A percentile compares a stretch with the other conserved stretches of the same genome.
phyloP scores from a whole-genome alignment of 768 basidiomycete species.

The Lentinula detonsa region DNA sequence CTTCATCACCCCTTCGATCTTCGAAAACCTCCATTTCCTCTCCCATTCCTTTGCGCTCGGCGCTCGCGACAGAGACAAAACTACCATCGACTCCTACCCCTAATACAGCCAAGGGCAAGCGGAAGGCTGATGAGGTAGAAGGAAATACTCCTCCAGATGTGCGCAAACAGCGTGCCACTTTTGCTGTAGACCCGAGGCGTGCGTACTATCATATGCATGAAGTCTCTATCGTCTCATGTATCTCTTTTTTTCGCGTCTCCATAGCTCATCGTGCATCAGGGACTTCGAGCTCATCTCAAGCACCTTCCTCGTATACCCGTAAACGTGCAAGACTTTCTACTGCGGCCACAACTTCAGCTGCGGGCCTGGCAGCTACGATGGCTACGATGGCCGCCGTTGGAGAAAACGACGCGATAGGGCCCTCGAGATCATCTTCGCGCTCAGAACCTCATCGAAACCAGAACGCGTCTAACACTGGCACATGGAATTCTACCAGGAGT shows the following conservation, averaged over 20 bases:
- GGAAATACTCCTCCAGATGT: slow-evolving; percentile 58
- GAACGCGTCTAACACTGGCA: slow-evolving; percentile 38
- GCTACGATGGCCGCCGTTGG: slow-evolving; percentile 19
- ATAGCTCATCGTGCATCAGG: slow-evolving; percentile 51
- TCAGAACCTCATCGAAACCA: slow-evolving; percentile 21
- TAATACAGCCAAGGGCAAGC: slow-evolving; percentile 42
- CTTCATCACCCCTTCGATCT: neutral
- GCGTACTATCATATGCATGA: slow-evolving; percentile 40
- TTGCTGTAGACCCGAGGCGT: slow-evolving; percentile 61
- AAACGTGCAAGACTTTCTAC: slow-evolving; percentile 61
- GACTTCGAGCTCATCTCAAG: slow-evolving; percentile 41
- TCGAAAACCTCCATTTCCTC: neutral
- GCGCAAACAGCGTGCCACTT: slow-evolving; percentile 45
- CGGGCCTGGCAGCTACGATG: slow-evolving; percentile 12
- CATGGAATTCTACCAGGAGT: slow-evolving; percentile 37
- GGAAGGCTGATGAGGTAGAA: slow-evolving; percentile 72
- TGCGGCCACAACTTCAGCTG: slow-evolving; percentile 4
- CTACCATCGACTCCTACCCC: slow-evolving; percentile 25
- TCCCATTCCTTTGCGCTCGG: neutral
- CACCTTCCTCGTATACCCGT: slow-evolving; percentile 68
- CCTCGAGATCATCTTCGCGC: slow-evolving; percentile 32
- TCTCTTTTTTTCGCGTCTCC: neutral
- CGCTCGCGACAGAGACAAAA: slow-evolving; percentile 13
- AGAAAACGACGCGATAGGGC: slow-evolving; percentile 25
- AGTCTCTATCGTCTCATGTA: slow-evolving; percentile 10